Evolutionary conservation across 2,329 filamentous ascomycete genomes (phyloP).

Genomic region (Trematosphaeria pertusa): DNA sequence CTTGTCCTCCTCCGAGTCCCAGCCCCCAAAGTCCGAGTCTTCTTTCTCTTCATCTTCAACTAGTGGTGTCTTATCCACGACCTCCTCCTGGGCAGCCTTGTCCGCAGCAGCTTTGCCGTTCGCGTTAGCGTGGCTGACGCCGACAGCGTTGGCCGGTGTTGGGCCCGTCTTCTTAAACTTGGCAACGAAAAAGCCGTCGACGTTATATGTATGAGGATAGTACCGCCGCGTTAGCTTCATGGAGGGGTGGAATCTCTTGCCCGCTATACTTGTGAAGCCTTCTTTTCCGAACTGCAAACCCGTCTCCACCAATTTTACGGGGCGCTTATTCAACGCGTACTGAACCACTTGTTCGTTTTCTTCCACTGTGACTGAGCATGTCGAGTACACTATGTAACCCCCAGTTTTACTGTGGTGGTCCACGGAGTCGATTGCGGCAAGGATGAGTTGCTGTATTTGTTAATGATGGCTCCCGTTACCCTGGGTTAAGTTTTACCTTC

Average conservation of each 20-base stretch:
- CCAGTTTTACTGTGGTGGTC: conserved; percentile 92
- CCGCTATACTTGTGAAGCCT: conserved; percentile 88
- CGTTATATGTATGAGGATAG: conserved; percentile 54
- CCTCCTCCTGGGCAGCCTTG: conserved; percentile 51
- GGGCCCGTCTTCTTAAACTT: conserved; percentile 94
- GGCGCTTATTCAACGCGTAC: conserved; percentile 87
- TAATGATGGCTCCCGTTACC: neutral
- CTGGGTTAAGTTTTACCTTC: conserved; percentile 12
- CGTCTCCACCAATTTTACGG: conserved; percentile 90
- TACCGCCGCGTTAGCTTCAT: conserved; percentile 64
- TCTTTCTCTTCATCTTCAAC: conserved; percentile 48
- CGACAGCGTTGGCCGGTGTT: conserved; percentile 67
- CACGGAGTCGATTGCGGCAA: conserved; percentile 93
- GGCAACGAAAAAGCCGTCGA: conserved; percentile 97
- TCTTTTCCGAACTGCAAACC: conserved; percentile 89
- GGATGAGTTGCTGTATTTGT: conserved; percentile 74
- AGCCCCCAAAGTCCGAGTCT: conserved; percentile 56
- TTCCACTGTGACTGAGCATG: conserved; percentile 91
- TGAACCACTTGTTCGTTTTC: conserved; percentile 94
- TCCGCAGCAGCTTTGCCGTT: conserved; percentile 47
- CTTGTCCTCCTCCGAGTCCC: conserved; percentile 59
- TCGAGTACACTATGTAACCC: conserved; percentile 95
- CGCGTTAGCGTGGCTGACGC: conserved; percentile 37
- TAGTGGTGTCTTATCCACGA: conserved; percentile 75
- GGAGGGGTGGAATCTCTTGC: conserved; percentile 87